phyloP scores from a whole-genome alignment of 306 rosid genomes.

The Quercus dentata region DNA sequence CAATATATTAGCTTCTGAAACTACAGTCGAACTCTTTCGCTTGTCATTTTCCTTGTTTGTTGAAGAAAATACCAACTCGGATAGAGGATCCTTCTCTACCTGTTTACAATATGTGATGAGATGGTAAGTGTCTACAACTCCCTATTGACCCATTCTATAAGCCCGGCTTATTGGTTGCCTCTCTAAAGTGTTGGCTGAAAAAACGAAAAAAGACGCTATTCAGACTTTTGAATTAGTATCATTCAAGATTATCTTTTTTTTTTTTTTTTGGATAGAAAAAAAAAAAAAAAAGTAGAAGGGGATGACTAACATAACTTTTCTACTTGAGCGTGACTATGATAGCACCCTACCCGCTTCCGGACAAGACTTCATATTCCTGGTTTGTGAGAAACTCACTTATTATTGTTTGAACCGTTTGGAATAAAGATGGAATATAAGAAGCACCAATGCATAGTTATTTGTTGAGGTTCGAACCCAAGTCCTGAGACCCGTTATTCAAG shows the following conservation, averaged over 20 bases:
- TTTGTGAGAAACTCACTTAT: too few species aligned
- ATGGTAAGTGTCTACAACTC: slow-evolving; percentile 25
- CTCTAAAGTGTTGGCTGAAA: slow-evolving; percentile 6
- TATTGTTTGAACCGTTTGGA: too few species aligned
- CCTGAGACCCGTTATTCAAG: too few species aligned
- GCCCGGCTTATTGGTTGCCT: slow-evolving; percentile 38
- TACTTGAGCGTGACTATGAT: too few species aligned
- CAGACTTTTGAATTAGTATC: too few species aligned
- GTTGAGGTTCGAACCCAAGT: too few species aligned
- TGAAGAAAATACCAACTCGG: slow-evolving; percentile 26
- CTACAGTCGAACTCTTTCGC: background rate
- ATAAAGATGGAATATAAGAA: too few species aligned
- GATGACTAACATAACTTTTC: fast-evolving
- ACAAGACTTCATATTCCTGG: fast-evolving
- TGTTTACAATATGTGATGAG: slow-evolving; percentile 22
- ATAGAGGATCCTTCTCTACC: slow-evolving; percentile 26
- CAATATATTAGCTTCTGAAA: slow-evolving; percentile 22
- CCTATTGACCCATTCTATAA: slow-evolving; percentile 27
- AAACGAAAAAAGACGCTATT: too few species aligned
- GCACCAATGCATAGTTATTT: fast-evolving
- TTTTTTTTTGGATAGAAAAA: too few species aligned
- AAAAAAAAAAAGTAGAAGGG: too few species aligned
- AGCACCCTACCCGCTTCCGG: fast-evolving
- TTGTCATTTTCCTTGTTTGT: background rate
- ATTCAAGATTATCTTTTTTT: too few species aligned